A percentile compares a stretch with the other conserved stretches of the same genome.
phyloP scores from a whole-genome alignment of 129 eudicot species.

The Artemisia argyi region DNA sequence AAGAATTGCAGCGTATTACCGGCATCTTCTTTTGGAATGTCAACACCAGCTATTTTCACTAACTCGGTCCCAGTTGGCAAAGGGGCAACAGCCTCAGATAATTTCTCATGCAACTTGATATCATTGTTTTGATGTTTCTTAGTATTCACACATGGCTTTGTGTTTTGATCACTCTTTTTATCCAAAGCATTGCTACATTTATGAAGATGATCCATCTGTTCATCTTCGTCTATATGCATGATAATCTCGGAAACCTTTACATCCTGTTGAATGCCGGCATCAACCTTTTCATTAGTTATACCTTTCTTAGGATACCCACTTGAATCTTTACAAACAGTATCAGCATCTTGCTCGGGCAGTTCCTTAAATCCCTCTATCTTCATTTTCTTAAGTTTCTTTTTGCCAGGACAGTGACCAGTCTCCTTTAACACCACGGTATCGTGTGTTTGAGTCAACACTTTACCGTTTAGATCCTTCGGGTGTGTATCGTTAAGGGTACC shows the following conservation, averaged over 20 bases:
- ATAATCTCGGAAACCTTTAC: not conserved
- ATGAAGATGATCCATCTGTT: not conserved
- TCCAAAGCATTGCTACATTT: not conserved
- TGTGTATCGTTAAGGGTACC: not conserved
- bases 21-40: conserved; percentile 55
- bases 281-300: conserved; percentile 6
- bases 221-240: not conserved
- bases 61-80: conserved; percentile 57
- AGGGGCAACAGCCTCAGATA: conserved; percentile 21
- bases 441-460: conserved; percentile 4
- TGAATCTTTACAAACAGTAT: no score
- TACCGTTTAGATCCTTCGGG: conserved; percentile 17
- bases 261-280: conserved; percentile 20
- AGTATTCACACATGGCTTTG: not conserved
- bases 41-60: conserved; percentile 50
- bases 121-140: not conserved
- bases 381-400: conserved; percentile 6
- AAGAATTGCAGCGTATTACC: conserved; percentile 73
- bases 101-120: not conserved
- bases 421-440: not conserved
- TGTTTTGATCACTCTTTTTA: no score
- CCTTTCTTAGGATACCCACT: not conserved
- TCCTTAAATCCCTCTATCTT: not conserved
- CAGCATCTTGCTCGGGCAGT: no score
- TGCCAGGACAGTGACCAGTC: not conserved